Conservation (phyloP, 2,329 filamentous ascomycete genomes). For the Aureobasidium sp. region DNA sequence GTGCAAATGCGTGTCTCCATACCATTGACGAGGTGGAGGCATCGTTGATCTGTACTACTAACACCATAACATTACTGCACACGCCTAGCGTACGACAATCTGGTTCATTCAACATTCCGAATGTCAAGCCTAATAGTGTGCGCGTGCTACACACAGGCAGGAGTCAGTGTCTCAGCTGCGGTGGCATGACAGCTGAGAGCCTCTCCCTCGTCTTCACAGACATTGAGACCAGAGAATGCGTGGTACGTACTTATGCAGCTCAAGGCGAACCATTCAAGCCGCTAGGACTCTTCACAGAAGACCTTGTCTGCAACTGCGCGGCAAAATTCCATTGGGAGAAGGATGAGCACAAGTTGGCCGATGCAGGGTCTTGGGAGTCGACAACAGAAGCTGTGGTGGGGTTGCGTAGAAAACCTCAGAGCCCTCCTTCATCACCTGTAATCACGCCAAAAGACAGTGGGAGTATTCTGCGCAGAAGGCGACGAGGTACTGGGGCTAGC, state of each 20-base stretch:
- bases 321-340: constrained; percentile 40
- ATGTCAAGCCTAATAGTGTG: constrained; percentile 54
- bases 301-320: constrained; percentile 27
- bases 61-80: constrained; percentile 5
- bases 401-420: constrained; percentile 37
- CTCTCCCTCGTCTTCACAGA: constrained; percentile 60
- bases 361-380: constrained; percentile 60
- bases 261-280: constrained; percentile 45
- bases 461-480: constrained; percentile 13
- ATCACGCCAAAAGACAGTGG: constrained; percentile 15
- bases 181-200: constrained; percentile 40
- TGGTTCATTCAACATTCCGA: constrained; percentile 45
- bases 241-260: constrained; percentile 58
- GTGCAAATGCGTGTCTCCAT: not conserved
- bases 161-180: not conserved
- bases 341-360: constrained; percentile 47
- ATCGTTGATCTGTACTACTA: constrained; percentile 6
- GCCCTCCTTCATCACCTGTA: constrained; percentile 21
- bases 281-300: constrained; percentile 47
- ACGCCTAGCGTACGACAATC: constrained; percentile 6
- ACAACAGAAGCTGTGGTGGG: constrained; percentile 57
- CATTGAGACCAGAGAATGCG: constrained; percentile 52
- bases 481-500: constrained; percentile 8
- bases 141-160: constrained; percentile 49
- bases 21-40: constrained; percentile 10